These are phyloP conservation scores for Tagetes patula DNA, from an alignment of 129 eudicot species.

Conservation along the genomic window DNA sequence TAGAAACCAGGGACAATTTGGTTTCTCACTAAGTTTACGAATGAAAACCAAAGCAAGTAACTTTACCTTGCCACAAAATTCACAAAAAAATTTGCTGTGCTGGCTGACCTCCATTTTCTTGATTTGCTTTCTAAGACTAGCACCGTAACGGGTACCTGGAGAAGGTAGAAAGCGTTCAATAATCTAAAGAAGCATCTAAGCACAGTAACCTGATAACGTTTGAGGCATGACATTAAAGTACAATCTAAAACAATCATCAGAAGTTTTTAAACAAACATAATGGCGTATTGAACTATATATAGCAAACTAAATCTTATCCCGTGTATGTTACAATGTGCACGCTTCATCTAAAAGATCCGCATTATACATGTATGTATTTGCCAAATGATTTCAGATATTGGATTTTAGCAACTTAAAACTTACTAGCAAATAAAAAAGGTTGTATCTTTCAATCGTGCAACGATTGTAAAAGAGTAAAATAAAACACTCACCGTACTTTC, in stretches of 20 bases:
- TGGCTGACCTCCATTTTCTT: constrained; percentile 47
- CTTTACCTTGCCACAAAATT: constrained; percentile 55
- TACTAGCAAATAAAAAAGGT: background rate
- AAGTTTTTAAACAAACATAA: background rate
- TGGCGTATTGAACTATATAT: background rate
- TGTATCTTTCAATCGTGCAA: constrained; percentile 1
- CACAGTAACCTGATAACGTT: constrained; percentile 6
- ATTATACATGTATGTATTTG: background rate
- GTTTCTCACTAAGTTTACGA: background rate
- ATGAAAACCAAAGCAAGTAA: background rate
- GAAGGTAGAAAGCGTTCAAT: background rate
- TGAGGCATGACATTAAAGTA: background rate
- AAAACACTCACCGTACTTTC: constrained; percentile 47
- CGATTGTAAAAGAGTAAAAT: background rate
- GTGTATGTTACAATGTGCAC: background rate
- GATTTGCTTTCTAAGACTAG: constrained; percentile 88
- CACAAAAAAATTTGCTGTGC: constrained; percentile 41
- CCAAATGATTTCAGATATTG: background rate
- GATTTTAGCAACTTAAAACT: background rate
- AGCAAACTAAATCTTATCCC: background rate
- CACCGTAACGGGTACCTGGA: constrained; percentile 93
- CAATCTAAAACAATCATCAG: background rate
- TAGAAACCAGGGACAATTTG: background rate
- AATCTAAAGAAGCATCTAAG: background rate
- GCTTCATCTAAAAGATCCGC: background rate